phyloP scores from a whole-genome alignment of 768 basidiomycete genomes.

The Lactarius indigo region DNA sequence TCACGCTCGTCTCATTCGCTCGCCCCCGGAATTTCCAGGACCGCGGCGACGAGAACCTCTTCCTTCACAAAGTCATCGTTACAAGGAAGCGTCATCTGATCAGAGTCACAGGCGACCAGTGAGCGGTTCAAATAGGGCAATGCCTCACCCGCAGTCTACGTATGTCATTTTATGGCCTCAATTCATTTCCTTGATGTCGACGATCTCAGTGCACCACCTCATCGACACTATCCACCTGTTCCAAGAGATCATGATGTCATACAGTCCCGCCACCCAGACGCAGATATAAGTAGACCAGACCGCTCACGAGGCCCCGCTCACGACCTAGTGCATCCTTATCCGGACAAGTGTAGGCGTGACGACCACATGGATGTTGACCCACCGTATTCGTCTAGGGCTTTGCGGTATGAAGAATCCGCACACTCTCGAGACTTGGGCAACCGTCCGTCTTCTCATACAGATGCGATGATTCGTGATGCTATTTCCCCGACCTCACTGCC shows the following conservation, averaged over 20 bases:
- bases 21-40: constrained; percentile 20
- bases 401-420: constrained; percentile 6
- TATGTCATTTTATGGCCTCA: constrained; percentile 3
- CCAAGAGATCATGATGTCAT: constrained; percentile 8
- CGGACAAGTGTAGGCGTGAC: constrained; percentile 16
- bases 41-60: constrained; percentile 21
- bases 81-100: constrained; percentile 16
- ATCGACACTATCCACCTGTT: constrained; percentile 12
- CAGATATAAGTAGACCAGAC: neutral
- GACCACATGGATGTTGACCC: constrained; percentile 23
- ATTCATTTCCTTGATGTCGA: neutral
- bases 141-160: constrained; percentile 14
- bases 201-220: constrained; percentile 14
- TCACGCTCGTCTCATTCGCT: constrained; percentile 14
- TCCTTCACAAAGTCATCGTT: constrained; percentile 26
- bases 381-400: constrained; percentile 16
- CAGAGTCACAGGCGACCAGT: neutral
- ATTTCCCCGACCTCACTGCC: neutral
- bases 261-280: constrained; percentile 7
- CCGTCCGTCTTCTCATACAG: constrained; percentile 7
- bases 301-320: constrained; percentile 7
- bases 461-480: neutral
- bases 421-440: constrained; percentile 3
- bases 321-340: constrained; percentile 5
- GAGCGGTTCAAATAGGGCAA: constrained; percentile 11